Base-by-base conservation (phyloP, 2,329 filamentous ascomycete genomes). In the Penicillium psychrosexuale region DNA sequence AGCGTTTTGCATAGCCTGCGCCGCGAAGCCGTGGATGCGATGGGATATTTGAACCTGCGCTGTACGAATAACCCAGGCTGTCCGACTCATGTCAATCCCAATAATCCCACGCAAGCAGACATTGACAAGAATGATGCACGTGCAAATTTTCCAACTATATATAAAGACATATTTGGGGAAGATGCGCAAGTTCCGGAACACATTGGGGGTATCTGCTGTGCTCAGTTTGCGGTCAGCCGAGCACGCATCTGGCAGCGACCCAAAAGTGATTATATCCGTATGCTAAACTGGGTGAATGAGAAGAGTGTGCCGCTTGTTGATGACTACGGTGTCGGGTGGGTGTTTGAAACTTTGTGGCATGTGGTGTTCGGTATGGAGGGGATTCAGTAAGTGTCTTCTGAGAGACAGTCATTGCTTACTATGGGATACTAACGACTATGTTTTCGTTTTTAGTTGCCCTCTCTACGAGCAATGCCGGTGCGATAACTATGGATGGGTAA, bases 31-130 rank as follows among this genome's bases (percentile, higher is more conserved):
- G 62, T 76, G 22, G 62, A 70, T 27, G 53, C 60, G 1, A 49
- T 57, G 2, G 74, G 73, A 22, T 76, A 72, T 50, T 62, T 66
- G 5, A 71, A 71, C 46, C 62, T 77, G 22, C 65, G 67, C 5
- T 76, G 74, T 54, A 56, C 66, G 12, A 55, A 56, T 15, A 53
- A 58, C n/a, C 65, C 69, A 9, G 71, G 72, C 12, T 76, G 73
- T 60, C 73, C 72, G 9, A 60, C 55, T 7, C 66, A 70, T 45
- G 59, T 74, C 7, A 60, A 63, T 6, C 69, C 69, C 0, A 66
- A 68, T 17, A 60, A 60, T 37, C 57, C 69, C 6, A 58, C 63
- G 2, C 56, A 64, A 13, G 50, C 60, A 8, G 60, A 64, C 15
- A 61, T 61, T 11, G 42, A 63, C 8, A 58, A 53, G 15, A 48